Conservation (phyloP, 306 rosid species). For the Citrullus colocynthis region DNA sequence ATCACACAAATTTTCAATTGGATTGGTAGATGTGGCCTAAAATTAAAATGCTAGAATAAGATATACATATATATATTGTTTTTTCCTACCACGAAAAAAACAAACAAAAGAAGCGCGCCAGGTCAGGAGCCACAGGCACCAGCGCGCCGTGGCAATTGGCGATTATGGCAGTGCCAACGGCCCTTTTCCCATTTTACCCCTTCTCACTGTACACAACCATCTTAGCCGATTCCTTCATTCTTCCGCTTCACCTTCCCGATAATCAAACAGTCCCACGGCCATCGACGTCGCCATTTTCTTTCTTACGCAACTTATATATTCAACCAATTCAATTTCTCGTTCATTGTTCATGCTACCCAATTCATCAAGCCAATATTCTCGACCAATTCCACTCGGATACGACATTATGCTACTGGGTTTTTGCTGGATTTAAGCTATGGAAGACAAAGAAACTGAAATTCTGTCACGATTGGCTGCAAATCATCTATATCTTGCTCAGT, state of each 20-base stretch:
- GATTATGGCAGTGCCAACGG: not conserved
- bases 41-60: too few species aligned
- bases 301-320: not conserved
- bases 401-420: not conserved
- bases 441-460: slow-evolving; percentile 67
- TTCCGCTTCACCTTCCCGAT: slow-evolving; percentile 6
- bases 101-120: not conserved
- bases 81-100: too few species aligned
- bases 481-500: slow-evolving; percentile 73
- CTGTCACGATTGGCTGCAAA: slow-evolving; percentile 81
- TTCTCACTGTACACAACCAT: not conserved
- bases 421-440: slow-evolving; percentile 5
- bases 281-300: not conserved
- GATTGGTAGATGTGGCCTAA: too few species aligned
- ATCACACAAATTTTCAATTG: too few species aligned
- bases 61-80: too few species aligned
- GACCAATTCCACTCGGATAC: not conserved
- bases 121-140: not conserved
- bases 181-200: not conserved
- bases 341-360: not conserved
- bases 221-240: slow-evolving; percentile 1
- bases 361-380: not conserved
- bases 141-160: not conserved
- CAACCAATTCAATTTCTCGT: not conserved
- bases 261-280: slow-evolving; percentile 4